These are phyloP conservation scores for Nannochloris sp. DNA, from an alignment of 139 green algal species.

Conservation along the genomic window DNA sequence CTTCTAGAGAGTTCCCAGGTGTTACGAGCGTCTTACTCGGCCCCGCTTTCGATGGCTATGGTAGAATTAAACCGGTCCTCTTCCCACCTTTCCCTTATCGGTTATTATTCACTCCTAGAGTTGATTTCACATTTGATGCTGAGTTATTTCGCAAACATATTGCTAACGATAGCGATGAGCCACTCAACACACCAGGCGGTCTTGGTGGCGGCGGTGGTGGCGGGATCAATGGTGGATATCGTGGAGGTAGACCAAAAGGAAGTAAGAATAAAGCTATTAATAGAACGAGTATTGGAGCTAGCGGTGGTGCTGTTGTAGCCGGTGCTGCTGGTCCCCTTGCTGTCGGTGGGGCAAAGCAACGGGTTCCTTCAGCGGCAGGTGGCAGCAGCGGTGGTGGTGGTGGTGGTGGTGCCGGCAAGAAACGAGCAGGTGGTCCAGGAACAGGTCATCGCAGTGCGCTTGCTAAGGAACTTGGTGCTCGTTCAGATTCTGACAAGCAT, in stretches of 20 bases:
- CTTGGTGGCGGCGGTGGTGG: background rate
- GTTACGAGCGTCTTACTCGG: background rate
- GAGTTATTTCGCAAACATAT: slow-evolving; percentile 17
- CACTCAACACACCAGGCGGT: background rate
- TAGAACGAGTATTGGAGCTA: no score
- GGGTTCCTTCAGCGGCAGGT: no score
- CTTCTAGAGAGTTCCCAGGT: no score
- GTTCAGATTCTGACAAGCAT: slow-evolving; percentile 16
- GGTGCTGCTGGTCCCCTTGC: background rate
- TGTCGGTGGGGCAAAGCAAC: no score
- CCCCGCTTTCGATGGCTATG: background rate
- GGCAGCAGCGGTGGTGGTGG: background rate
- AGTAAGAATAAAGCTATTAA: no score
- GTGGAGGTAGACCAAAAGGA: background rate
- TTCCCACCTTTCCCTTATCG: slow-evolving; percentile 32
- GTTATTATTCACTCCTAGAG: slow-evolving; percentile 15
- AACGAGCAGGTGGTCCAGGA: background rate
- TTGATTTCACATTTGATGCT: slow-evolving; percentile 23
- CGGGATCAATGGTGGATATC: background rate
- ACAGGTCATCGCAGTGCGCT: background rate
- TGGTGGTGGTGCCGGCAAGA: background rate
- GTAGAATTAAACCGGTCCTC: slow-evolving; percentile 10
- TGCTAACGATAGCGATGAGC: slow-evolving; percentile 5
- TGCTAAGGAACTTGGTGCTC: background rate
- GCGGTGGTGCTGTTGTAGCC: no score